A percentile compares a stretch with the other conserved stretches of the same genome.
Conservation (phyloP, 1,139 yeast species). For the Arxiozyma bovina region DNA sequence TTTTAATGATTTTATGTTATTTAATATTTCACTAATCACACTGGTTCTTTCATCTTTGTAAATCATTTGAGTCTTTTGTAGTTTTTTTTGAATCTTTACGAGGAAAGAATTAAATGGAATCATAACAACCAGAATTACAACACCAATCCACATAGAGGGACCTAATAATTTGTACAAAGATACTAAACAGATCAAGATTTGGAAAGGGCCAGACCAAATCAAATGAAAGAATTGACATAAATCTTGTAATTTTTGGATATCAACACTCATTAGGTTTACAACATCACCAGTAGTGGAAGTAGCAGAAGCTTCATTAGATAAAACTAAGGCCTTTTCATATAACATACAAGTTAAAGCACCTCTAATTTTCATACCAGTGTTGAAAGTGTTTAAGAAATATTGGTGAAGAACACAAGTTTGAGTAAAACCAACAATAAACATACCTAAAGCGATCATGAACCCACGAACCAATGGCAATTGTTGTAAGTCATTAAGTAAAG, state of each 20-base stretch:
- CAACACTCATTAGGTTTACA: constrained; percentile 94
- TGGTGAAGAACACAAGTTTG: constrained; percentile 89
- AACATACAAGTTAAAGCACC: constrained; percentile 71
- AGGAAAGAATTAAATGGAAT: constrained; percentile 75
- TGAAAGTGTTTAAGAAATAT: constrained; percentile 82
- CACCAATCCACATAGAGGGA: constrained; percentile 96
- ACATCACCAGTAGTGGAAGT: constrained; percentile 90
- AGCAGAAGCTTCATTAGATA: constrained; percentile 78
- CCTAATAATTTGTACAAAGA: constrained; percentile 75
- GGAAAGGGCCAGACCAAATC: constrained; percentile 96
- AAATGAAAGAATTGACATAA: constrained; percentile 78
- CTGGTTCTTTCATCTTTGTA: constrained; percentile 63
- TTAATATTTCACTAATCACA: constrained; percentile 75
- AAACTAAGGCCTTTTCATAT: constrained; percentile 67
- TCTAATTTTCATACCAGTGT: constrained; percentile 82
- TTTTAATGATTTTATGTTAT: constrained; percentile 85
- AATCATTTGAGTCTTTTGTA: constrained; percentile 70
- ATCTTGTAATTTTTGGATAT: constrained; percentile 89
- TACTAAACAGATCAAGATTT: constrained; percentile 66
- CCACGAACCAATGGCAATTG: constrained; percentile 63
- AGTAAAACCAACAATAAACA: constrained; percentile 73
- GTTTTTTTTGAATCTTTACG: constrained; percentile 61
- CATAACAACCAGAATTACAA: constrained; percentile 69
- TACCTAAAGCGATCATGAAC: constrained; percentile 67
- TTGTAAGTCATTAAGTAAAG: constrained; percentile 27